These are phyloP conservation scores for Stylosanthes scabra DNA, from an alignment of 331 rosid species.

Conservation along the genomic window DNA sequence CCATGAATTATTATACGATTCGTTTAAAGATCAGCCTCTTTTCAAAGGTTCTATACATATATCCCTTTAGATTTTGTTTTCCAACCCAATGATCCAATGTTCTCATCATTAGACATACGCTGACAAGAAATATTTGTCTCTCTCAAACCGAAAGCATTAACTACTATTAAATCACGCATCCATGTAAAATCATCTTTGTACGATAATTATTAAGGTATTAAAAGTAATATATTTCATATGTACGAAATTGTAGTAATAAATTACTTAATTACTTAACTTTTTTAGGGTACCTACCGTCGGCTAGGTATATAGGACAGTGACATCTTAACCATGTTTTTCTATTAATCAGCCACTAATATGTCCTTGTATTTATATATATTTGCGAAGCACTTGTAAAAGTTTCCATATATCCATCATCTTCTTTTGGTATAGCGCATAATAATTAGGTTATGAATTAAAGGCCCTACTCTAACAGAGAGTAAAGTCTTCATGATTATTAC, in stretches of 20 bases:
- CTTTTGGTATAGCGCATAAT: slow-evolving; percentile 36
- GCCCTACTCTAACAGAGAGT: slow-evolving; percentile 48
- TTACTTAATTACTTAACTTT: not conserved
- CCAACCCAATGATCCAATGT: no score
- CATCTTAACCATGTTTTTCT: slow-evolving; percentile 25
- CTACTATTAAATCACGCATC: not conserved
- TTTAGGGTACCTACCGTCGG: slow-evolving; percentile 9
- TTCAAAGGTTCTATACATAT: not conserved
- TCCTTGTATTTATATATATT: slow-evolving; percentile 22
- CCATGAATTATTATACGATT: no score
- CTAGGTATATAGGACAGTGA: slow-evolving; percentile 22
- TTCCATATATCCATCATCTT: slow-evolving; percentile 1
- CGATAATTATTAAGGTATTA: not conserved
- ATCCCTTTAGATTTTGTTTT: not conserved
- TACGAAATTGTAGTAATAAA: not conserved
- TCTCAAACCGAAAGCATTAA: not conserved
- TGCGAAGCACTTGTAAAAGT: slow-evolving; percentile 38
- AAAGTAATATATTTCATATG: not conserved
- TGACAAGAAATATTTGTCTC: not conserved
- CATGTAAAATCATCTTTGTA: not conserved
- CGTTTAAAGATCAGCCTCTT: not conserved
- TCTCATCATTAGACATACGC: no score
- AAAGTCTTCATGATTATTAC: slow-evolving; percentile 61
- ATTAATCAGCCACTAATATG: slow-evolving; percentile 32
- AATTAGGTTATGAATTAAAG: slow-evolving; percentile 41